Percentiles rank a stretch among this genome's conserved stretches.
These are phyloP conservation scores for Phytophthora sansomeana DNA, from an alignment of 352 stramenopile genomes.

Conservation along the genomic window DNA sequence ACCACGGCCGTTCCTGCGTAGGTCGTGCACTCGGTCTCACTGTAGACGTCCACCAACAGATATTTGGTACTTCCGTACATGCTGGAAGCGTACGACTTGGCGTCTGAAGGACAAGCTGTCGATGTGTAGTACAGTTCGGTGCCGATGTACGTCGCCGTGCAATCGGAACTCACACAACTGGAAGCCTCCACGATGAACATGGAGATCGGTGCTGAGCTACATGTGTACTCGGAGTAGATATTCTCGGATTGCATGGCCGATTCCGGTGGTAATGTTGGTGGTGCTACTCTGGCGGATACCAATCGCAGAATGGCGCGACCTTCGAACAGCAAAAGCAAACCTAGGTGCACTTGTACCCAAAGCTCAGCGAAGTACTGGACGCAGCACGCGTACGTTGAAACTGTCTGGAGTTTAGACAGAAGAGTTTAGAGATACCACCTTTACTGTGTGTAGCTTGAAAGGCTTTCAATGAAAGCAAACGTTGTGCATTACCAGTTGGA, in stretches of 20 bases:
- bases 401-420: slow-evolving; percentile 18
- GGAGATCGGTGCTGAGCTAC: slow-evolving; percentile 27
- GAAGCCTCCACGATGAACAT: slow-evolving; percentile 28
- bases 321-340: slow-evolving; percentile 15
- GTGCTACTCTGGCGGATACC: neutral
- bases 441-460: too few relatives aligned
- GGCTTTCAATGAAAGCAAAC: neutral
- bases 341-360: slow-evolving; percentile 31
- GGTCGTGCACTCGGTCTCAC: slow-evolving; percentile 21
- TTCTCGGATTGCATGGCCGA: slow-evolving; percentile 25
- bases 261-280: neutral
- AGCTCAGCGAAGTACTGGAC: slow-evolving; percentile 18
- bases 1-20: slow-evolving; percentile 30
- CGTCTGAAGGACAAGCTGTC: slow-evolving; percentile 27
- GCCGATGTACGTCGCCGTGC: slow-evolving; percentile 10
- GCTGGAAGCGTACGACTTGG: slow-evolving; percentile 25
- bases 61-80: slow-evolving; percentile 39
- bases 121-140: slow-evolving; percentile 22
- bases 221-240: slow-evolving; percentile 30
- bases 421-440: neutral
- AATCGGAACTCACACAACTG: slow-evolving; percentile 18
- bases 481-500: too few relatives aligned
- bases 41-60: slow-evolving; percentile 26
- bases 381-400: slow-evolving; percentile 25
- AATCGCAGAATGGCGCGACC: slow-evolving; percentile 21